phyloP scores from a whole-genome alignment of 1,139 yeast species.

The Geotrichum aggregatum region DNA sequence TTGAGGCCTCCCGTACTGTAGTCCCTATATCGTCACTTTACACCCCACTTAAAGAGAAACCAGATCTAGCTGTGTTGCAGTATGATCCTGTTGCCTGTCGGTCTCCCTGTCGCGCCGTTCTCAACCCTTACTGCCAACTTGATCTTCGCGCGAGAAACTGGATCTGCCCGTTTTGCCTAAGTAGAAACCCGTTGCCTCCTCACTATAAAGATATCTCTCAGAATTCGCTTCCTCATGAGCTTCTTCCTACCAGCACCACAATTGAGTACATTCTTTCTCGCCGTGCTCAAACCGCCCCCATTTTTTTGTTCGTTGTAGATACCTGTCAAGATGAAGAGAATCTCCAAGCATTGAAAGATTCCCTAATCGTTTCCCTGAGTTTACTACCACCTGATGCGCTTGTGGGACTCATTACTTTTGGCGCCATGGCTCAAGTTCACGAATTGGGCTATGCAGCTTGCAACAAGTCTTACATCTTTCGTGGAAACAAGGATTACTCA shows the following conservation, averaged over 20 bases:
- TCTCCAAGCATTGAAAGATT: slow-evolving; percentile 80
- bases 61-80: slow-evolving; percentile 73
- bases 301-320: slow-evolving; percentile 85
- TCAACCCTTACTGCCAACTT: slow-evolving; percentile 80
- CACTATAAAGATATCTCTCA: slow-evolving; percentile 83
- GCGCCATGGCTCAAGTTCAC: slow-evolving; percentile 92
- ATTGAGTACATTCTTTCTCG: slow-evolving; percentile 86
- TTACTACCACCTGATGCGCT: slow-evolving; percentile 90
- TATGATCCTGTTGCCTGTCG: slow-evolving; percentile 91
- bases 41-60: slow-evolving; percentile 81
- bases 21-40: slow-evolving; percentile 93
- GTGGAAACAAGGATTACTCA: slow-evolving; percentile 87
- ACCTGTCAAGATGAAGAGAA: slow-evolving; percentile 94
- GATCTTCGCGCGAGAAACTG: slow-evolving; percentile 80
- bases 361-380: slow-evolving; percentile 74
- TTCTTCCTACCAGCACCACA: slow-evolving; percentile 70
- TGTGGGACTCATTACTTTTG: slow-evolving; percentile 87
- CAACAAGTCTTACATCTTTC: slow-evolving; percentile 78
- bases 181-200: slow-evolving; percentile 82
- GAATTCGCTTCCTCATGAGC: slow-evolving; percentile 82
- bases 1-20: slow-evolving; percentile 87
- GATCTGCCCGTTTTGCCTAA: slow-evolving; percentile 84
- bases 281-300: slow-evolving; percentile 90
- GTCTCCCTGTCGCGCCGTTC: slow-evolving; percentile 74
- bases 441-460: slow-evolving; percentile 79